phyloP scores from a whole-genome alignment of 139 green algal species.

The Chlamydomonas asymmetrica region DNA sequence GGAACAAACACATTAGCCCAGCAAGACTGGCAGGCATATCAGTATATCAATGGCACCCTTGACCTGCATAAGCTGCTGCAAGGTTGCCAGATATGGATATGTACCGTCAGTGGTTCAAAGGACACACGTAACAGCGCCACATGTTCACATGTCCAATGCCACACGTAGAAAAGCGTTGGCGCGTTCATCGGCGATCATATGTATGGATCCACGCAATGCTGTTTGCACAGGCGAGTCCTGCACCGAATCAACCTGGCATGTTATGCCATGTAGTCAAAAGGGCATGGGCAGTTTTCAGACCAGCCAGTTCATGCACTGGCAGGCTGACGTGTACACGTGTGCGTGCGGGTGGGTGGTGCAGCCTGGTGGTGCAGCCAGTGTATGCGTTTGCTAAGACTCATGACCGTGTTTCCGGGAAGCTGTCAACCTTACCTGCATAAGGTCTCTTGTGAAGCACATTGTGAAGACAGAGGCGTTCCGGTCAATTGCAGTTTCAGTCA shows the following conservation, averaged over 20 bases:
- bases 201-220: too few relatives aligned
- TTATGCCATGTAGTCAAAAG: neutral
- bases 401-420: neutral
- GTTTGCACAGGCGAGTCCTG: too few relatives aligned
- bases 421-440: conserved; percentile 5
- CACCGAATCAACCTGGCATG: neutral
- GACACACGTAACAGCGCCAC: too few relatives aligned
- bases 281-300: neutral
- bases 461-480: neutral
- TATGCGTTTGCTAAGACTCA: too few relatives aligned
- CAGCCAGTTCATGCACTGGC: neutral
- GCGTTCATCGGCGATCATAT: too few relatives aligned
- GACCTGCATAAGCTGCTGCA: neutral
- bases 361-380: too few relatives aligned
- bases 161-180: too few relatives aligned
- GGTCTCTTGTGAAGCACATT: conserved; percentile 26
- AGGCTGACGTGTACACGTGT: neutral
- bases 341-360: too few relatives aligned
- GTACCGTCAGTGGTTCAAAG: too few relatives aligned
- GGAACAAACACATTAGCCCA: neutral
- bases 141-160: too few relatives aligned
- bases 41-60: neutral
- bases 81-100: neutral
- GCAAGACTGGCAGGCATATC: neutral
- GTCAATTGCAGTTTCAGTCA: conserved; percentile 6